Evolutionary conservation across 192 early-diverging fungal species (phyloP).

Genomic region (Backusella tarrabulga): DNA sequence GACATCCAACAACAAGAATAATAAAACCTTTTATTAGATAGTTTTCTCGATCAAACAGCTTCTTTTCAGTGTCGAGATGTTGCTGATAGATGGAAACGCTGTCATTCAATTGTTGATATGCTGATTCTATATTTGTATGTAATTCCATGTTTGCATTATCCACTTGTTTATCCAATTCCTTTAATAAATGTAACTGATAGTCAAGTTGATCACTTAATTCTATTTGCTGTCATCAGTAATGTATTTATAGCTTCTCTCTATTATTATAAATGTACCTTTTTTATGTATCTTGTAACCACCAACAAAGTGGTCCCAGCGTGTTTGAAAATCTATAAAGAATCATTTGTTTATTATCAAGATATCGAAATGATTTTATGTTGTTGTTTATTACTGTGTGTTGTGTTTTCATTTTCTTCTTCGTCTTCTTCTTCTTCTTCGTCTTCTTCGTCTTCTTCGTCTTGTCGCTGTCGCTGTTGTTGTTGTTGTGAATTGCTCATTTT

Average conservation of each 20-base stretch:
- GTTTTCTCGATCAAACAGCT: conserved; percentile 14
- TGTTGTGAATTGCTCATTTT: not conserved
- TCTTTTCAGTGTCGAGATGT: conserved; percentile 5
- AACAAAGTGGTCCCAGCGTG: not conserved
- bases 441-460: not conserved
- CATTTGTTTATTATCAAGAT: not conserved
- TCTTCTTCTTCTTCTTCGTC: not conserved
- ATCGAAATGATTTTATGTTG: not conserved
- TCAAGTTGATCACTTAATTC: not conserved
- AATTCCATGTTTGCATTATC: conserved; percentile 12
- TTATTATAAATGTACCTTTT: not conserved
- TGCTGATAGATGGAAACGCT: conserved; percentile 11
- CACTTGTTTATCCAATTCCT: conserved; percentile 19
- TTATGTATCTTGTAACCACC: not conserved
- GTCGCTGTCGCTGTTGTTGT: not conserved
- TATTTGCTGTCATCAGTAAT: not conserved
- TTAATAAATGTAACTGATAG: conserved; percentile 4
- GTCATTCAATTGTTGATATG: conserved; percentile 5
- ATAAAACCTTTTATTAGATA: conserved; percentile 13
- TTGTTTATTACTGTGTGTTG: not conserved
- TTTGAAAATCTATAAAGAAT: not conserved
- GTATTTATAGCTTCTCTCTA: not conserved
- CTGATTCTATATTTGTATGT: conserved; percentile 15
- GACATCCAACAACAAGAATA: too few species aligned
- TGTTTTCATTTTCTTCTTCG: not conserved